Conservation (phyloP, 139 green algal genomes). For the Axilococcus clingmanii region DNA sequence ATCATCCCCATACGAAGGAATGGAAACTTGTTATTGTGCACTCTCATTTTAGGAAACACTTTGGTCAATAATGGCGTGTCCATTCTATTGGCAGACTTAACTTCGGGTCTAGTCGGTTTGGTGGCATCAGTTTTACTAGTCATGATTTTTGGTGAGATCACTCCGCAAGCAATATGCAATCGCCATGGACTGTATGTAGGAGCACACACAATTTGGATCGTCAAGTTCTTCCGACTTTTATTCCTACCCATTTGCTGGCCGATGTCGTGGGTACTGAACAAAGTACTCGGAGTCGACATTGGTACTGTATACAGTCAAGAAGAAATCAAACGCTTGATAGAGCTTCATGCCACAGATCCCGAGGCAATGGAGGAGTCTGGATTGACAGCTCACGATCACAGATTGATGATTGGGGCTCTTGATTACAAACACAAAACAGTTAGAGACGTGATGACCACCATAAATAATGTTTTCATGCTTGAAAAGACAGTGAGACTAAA, state of each 20-base stretch:
- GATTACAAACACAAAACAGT: conserved; percentile 75
- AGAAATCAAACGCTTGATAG: conserved; percentile 24
- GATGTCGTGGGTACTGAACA: conserved; percentile 69
- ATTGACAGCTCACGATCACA: conserved; percentile 36
- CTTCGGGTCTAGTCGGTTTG: conserved; percentile 33
- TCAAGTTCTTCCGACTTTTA: conserved; percentile 53
- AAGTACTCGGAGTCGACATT: conserved; percentile 48
- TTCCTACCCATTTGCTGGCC: conserved; percentile 47
- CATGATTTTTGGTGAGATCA: conserved; percentile 50
- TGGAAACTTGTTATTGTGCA: conserved; percentile 40
- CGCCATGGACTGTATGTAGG: conserved; percentile 72
- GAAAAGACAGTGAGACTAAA: conserved; percentile 42
- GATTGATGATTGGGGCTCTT: conserved; percentile 55
- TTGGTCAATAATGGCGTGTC: conserved; percentile 38
- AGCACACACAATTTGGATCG: conserved; percentile 59
- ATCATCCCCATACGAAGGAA: conserved; percentile 20
- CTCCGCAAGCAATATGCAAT: conserved; percentile 58
- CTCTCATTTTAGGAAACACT: conserved; percentile 41
- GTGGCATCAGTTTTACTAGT: conserved; percentile 30
- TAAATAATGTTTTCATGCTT: conserved; percentile 79
- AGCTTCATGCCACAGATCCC: conserved; percentile 49
- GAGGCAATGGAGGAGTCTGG: conserved; percentile 53
- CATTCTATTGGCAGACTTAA: conserved; percentile 48
- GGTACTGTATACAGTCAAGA: conserved; percentile 6
- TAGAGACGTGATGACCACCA: conserved; percentile 52